Evolutionary conservation across 2,329 filamentous ascomycete species (phyloP).

Genomic region (Venturia oleaginea): DNA sequence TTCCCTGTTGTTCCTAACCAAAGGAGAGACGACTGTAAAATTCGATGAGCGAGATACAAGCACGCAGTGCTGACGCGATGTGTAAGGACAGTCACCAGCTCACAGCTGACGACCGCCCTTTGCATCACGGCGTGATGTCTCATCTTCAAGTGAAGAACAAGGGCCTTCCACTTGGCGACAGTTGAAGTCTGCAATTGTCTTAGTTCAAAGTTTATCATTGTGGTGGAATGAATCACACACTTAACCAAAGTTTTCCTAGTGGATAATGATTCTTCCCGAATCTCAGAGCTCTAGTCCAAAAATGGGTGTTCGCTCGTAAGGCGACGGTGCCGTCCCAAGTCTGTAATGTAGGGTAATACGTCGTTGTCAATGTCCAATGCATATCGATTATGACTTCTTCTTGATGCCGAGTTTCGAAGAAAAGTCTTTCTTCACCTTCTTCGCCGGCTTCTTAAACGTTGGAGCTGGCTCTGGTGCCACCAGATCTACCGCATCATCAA

Average conservation of each 20-base stretch:
- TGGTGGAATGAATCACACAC: not conserved
- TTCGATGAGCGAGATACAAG: no score
- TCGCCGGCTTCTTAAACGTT: conserved; percentile 65
- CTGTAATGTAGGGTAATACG: not conserved
- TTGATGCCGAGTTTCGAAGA: conserved; percentile 73
- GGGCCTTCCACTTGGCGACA: not conserved
- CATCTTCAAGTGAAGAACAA: not conserved
- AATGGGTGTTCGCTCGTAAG: not conserved
- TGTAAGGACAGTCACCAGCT: not conserved
- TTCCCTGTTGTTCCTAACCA: no score
- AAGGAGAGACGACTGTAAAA: no score
- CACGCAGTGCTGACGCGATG: not conserved
- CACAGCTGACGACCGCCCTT: not conserved
- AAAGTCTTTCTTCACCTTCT: conserved; percentile 74
- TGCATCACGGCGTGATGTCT: not conserved
- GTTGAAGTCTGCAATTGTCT: not conserved
- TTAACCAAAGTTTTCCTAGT: not conserved
- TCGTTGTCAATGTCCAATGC: not conserved
- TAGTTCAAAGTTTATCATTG: not conserved
- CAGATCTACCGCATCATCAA: conserved; percentile 29
- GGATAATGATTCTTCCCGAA: not conserved
- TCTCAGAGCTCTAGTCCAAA: not conserved
- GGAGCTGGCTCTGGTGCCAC: conserved; percentile 42
- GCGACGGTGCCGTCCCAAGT: not conserved
- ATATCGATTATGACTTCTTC: conserved; percentile 47